Evolutionary conservation across 257 asterid genomes (phyloP).

Genomic region (Oldenlandia corymbosa): DNA sequence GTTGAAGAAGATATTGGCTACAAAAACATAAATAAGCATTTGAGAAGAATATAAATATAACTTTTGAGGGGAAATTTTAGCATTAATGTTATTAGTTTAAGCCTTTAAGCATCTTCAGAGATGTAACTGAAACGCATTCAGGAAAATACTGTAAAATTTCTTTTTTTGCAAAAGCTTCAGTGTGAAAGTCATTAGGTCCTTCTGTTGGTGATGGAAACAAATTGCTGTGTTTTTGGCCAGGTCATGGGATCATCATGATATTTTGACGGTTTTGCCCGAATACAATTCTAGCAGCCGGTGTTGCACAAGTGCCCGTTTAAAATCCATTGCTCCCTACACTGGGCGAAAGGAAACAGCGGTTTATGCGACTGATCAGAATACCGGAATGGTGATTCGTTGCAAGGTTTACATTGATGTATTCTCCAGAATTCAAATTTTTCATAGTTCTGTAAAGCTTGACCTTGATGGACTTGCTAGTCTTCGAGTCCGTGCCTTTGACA

Average conservation of each 20-base stretch:
- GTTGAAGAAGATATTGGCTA: too few species aligned
- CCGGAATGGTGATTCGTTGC: conserved; percentile 87
- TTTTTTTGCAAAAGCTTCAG: too few species aligned
- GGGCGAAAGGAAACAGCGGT: conserved; percentile 97
- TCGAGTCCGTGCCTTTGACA: conserved; percentile 79
- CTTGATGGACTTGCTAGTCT: conserved; percentile 91
- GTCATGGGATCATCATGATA: conserved; percentile 96
- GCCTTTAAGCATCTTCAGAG: too few species aligned
- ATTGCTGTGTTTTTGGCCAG: conserved; percentile 23
- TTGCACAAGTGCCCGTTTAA: conserved; percentile 78
- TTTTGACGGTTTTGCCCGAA: conserved; percentile 68
- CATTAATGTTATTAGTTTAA: too few species aligned
- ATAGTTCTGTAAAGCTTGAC: conserved; percentile 81
- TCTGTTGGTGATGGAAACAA: neutral
- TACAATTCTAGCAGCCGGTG: conserved; percentile 68
- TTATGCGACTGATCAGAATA: conserved; percentile 72
- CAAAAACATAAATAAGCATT: too few species aligned
- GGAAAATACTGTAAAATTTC: too few species aligned
- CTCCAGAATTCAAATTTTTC: conserved; percentile 81
- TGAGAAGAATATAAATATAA: too few species aligned
- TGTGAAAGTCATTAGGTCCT: too few species aligned
- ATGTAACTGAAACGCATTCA: too few species aligned
- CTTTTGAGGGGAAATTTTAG: too few species aligned
- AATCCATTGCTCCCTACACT: conserved; percentile 75
- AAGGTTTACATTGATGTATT: conserved; percentile 75